Evolutionary conservation across 2,329 filamentous ascomycete genomes (phyloP).

Genomic region (Exophiala viscosa): DNA sequence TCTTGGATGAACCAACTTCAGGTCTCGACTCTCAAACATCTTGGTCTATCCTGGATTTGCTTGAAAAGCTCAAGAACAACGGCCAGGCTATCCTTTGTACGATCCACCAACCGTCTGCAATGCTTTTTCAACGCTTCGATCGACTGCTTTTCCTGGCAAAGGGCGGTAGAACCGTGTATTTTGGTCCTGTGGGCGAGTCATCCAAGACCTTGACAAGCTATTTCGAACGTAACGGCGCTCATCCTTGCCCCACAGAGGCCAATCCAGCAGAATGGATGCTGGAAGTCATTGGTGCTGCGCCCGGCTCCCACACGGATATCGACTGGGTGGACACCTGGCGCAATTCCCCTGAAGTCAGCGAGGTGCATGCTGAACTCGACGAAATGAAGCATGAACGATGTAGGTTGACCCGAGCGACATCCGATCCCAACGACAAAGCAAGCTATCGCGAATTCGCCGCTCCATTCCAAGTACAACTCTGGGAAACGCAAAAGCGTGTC

Average conservation of each 20-base stretch:
- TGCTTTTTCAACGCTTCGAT: constrained; percentile 85
- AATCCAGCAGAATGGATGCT: constrained; percentile 78
- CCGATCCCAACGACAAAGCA: constrained; percentile 48
- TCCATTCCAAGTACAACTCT: constrained; percentile 65
- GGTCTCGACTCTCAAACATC: constrained; percentile 91
- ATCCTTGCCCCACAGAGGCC: constrained; percentile 56
- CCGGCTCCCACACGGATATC: constrained; percentile 59
- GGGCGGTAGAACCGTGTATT: constrained; percentile 66
- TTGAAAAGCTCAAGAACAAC: constrained; percentile 83
- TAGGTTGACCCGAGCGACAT: constrained; percentile 37
- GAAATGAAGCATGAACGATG: constrained; percentile 52
- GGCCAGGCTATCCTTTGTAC: constrained; percentile 95
- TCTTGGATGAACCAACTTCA: constrained; percentile 92
- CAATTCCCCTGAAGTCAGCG: constrained; percentile 53
- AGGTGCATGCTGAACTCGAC: constrained; percentile 54
- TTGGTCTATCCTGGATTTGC: constrained; percentile 82
- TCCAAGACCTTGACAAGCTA: constrained; percentile 57
- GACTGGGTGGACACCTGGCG: constrained; percentile 65
- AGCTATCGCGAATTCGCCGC: constrained; percentile 76
- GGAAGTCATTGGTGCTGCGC: constrained; percentile 56
- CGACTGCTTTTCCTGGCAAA: constrained; percentile 61
- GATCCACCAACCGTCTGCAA: constrained; percentile 94
- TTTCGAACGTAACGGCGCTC: constrained; percentile 63
- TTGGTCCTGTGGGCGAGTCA: constrained; percentile 62
- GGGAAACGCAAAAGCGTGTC: constrained; percentile 66